Conservation (phyloP, 768 basidiomycete genomes). For the Amanita pseudoporphyria region DNA sequence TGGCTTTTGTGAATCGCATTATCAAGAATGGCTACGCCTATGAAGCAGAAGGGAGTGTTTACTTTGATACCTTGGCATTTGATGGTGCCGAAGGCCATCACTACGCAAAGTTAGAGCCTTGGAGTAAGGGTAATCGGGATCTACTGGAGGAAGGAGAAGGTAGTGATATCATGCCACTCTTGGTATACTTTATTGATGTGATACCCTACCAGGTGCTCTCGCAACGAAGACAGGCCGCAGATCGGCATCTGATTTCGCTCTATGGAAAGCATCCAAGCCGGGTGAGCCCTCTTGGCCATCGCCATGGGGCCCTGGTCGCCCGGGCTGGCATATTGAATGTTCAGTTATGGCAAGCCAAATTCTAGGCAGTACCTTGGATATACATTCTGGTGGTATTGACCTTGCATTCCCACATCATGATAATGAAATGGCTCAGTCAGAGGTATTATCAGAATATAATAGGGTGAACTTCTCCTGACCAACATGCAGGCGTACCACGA, state of each 20-base stretch:
- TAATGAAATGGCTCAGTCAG: conserved; percentile 96
- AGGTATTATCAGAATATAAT: conserved; percentile 37
- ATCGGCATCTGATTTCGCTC: conserved; percentile 87
- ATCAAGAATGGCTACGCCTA: conserved; percentile 79
- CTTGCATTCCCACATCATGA: conserved; percentile 99
- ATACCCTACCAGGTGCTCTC: conserved; percentile 23
- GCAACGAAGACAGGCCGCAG: conserved; percentile 51
- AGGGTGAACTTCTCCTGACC: background rate
- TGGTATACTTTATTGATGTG: conserved; percentile 1
- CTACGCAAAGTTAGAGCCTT: conserved; percentile 93
- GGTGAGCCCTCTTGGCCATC: conserved; percentile 97
- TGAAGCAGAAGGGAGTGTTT: conserved; percentile 67
- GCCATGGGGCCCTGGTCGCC: conserved; percentile 92
- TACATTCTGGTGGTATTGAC: conserved; percentile 96
- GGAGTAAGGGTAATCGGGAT: conserved; percentile 90
- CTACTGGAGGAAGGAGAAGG: conserved; percentile 91
- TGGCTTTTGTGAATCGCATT: conserved; percentile 78
- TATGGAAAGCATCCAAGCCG: conserved; percentile 96
- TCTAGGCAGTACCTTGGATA: conserved; percentile 87
- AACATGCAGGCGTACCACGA: conserved; percentile 76
- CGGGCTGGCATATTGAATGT: conserved; percentile 99
- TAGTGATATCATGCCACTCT: conserved; percentile 55
- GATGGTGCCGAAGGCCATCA: conserved; percentile 67
- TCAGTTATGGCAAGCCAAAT: conserved; percentile 95
- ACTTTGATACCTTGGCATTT: conserved; percentile 83